Base-by-base conservation (phyloP, 1,139 yeast genomes). In the Candida labiduridarum region DNA sequence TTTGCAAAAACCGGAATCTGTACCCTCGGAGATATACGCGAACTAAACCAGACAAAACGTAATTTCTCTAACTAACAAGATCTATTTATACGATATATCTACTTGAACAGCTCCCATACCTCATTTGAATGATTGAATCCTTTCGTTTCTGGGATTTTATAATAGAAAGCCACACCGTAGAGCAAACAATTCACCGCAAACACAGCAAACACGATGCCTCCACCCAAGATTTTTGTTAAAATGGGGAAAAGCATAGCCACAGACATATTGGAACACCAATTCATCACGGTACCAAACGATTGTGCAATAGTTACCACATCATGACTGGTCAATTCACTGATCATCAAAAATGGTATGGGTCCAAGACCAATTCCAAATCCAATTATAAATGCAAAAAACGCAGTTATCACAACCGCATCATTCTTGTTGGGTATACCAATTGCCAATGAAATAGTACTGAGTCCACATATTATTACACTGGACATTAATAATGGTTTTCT, bases 321-420 rank as follows among this genome's bases (percentile, higher is more conserved):
- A 4, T 79, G 74, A 47, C 87, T 88, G 0, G 96, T 85, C 39
- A 91, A 81, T 64, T 92, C 97, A 3, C 96, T 82, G 9, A 91
- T 83, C 61, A 90, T 74, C 57, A 91, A 68, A 68, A 90, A 91
- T 15, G 97, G 97, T 42, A 92, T 85, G 5, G 97, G 97, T 0
- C 97, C 97, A 52, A 90, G 65, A 0, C 97, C 98, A 41, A 87
- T 68, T 0, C 97, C 96, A 69, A 88, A 92, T 10, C 90, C 81
- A 4, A 85, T 79, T 42, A 91, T 89, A 63, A 88, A 90, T 1
- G 76, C 62, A 52, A 87, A 79, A 1, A 91, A 84, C 0, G 89
- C 84, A 0, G 94, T 79, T 7, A 87, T 53, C 0, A 71, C 45
- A 0, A 86, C 71, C 46, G 67, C 62, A 2, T 74, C 65, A 29